phyloP scores from a whole-genome alignment of 2,329 filamentous ascomycete species.

The Pseudopyrenochaeta lycopersici region DNA sequence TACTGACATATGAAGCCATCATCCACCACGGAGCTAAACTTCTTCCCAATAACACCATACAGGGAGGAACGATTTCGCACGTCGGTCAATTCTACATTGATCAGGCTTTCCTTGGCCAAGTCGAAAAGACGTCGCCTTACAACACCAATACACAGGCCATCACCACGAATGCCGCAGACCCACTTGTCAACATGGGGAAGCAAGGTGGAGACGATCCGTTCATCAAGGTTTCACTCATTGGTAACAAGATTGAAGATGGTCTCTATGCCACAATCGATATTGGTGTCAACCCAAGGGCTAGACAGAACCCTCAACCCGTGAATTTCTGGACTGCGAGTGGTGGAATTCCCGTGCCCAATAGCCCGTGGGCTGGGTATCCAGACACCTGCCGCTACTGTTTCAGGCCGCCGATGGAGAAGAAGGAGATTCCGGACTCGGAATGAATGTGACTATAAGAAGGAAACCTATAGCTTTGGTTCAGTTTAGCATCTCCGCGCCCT shows the following conservation, averaged over 20 bases:
- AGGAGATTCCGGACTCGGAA: conserved; percentile 5
- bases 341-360: conserved; percentile 33
- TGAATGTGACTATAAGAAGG: neutral
- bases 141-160: conserved; percentile 53
- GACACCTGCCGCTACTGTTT: conserved; percentile 34
- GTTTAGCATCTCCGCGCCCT: neutral
- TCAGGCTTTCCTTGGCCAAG: conserved; percentile 62
- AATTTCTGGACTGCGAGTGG: conserved; percentile 40
- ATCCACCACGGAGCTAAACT: conserved; percentile 51
- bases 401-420: conserved; percentile 24
- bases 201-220: conserved; percentile 64
- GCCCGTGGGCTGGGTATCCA: conserved; percentile 40
- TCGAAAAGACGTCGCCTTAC: conserved; percentile 60
- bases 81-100: conserved; percentile 73
- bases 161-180: conserved; percentile 63
- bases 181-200: conserved; percentile 57
- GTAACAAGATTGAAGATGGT: conserved; percentile 48
- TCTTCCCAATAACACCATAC: conserved; percentile 61
- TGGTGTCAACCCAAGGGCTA: conserved; percentile 40
- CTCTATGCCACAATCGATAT: conserved; percentile 44
- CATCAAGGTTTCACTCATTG: conserved; percentile 66
- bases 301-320: conserved; percentile 36
- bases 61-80: conserved; percentile 63
- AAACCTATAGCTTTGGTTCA: too few species aligned
- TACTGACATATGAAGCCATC: conserved; percentile 29